Conservation (phyloP, 2,329 filamentous ascomycete species). For the Apiospora pterosperma region DNA sequence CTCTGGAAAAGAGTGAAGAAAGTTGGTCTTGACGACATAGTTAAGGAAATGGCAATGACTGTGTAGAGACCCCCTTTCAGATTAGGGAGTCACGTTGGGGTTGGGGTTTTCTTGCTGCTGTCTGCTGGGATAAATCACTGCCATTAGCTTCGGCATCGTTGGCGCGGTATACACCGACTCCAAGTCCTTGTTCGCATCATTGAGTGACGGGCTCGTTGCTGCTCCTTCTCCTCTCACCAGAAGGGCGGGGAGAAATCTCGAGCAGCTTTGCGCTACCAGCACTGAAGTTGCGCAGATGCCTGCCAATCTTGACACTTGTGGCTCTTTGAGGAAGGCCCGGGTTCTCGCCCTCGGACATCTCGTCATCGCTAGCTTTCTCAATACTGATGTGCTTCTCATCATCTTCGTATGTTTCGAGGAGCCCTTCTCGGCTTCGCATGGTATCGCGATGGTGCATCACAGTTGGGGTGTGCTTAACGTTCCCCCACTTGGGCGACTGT, state of each 20-base stretch:
- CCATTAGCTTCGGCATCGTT: background rate
- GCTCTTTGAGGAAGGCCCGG: slow-evolving; percentile 55
- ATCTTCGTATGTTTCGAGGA: slow-evolving; percentile 37
- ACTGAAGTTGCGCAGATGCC: slow-evolving; percentile 69
- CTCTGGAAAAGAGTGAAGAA: background rate
- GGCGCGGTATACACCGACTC: background rate
- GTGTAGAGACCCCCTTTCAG: background rate
- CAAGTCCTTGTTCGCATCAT: slow-evolving; percentile 7
- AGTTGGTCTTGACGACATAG: background rate
- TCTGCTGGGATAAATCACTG: background rate
- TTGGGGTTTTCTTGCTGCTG: slow-evolving; percentile 1
- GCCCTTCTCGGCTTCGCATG: slow-evolving; percentile 51
- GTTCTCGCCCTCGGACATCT: slow-evolving; percentile 22
- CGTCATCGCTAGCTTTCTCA: slow-evolving; percentile 27
- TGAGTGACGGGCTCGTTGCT: slow-evolving; percentile 25
- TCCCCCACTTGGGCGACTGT: slow-evolving; percentile 49
- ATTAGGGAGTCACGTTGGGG: background rate
- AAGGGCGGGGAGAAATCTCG: slow-evolving; percentile 58
- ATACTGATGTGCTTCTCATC: slow-evolving; percentile 26
- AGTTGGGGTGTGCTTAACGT: slow-evolving; percentile 45
- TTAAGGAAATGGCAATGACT: background rate
- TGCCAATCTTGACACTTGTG: slow-evolving; percentile 65
- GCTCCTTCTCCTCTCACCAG: slow-evolving; percentile 45
- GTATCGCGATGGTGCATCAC: slow-evolving; percentile 45
- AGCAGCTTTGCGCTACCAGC: slow-evolving; percentile 74